Percentiles rank a stretch among this genome's conserved stretches.
Evolutionary conservation across 345 rosid genomes (phyloP).

Genomic region (Citrus unshiu): DNA sequence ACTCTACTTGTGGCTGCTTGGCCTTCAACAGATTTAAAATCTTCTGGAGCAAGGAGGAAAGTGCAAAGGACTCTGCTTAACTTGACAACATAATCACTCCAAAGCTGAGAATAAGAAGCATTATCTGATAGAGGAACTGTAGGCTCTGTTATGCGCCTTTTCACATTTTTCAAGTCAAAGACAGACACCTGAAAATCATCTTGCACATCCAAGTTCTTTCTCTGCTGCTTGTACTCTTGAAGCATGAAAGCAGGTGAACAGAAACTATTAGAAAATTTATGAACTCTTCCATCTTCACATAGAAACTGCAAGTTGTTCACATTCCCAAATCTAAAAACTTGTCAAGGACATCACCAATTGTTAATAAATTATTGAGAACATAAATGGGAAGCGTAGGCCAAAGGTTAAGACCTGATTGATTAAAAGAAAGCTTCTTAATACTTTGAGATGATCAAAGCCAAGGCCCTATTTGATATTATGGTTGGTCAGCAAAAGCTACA

Average conservation of each 20-base stretch:
- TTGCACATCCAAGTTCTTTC: conserved; percentile 23
- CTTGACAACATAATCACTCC: conserved; percentile 50
- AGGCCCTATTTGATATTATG: too few species aligned
- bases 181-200: conserved; percentile 24
- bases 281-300: conserved; percentile 71
- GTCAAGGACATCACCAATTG: conserved; percentile 41
- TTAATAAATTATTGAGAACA: conserved; percentile 10
- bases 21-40: conserved; percentile 28
- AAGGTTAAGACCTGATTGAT: background rate
- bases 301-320: conserved; percentile 67
- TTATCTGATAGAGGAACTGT: conserved; percentile 25
- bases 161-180: conserved; percentile 15
- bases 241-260: conserved; percentile 65
- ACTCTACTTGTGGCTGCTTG: conserved; percentile 30
- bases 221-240: conserved; percentile 47
- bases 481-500: too few species aligned
- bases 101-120: conserved; percentile 34
- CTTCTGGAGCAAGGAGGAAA: conserved; percentile 50
- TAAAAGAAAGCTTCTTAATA: background rate
- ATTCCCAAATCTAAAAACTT: conserved; percentile 52
- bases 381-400: background rate
- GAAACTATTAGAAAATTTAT: conserved; percentile 74
- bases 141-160: conserved; percentile 22
- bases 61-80: conserved; percentile 56
- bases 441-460: background rate